Evolutionary conservation across 345 rosid species (phyloP).

Genomic region (Psidium friedrichsthalianum): DNA sequence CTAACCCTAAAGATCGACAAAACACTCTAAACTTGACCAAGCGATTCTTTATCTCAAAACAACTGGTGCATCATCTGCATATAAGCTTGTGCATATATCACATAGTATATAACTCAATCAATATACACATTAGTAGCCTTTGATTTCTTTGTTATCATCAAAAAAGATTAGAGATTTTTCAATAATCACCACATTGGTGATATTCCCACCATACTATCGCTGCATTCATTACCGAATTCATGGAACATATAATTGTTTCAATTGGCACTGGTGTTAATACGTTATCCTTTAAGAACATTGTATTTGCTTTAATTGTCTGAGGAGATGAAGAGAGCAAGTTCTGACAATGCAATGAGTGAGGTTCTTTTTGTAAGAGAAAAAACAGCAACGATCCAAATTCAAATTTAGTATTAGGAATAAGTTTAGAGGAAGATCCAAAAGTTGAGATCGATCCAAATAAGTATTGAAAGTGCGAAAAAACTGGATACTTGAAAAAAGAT

Average conservation of each 20-base stretch:
- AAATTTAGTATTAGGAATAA: background rate
- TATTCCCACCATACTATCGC: too few species aligned
- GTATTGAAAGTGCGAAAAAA: background rate
- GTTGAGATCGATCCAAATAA: accelerated
- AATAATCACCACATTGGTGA: too few species aligned
- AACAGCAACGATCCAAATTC: background rate
- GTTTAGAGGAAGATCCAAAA: background rate
- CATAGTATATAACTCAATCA: too few species aligned
- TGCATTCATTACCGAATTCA: background rate
- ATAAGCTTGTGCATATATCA: too few species aligned
- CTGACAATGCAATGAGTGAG: accelerated
- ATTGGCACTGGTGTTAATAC: background rate
- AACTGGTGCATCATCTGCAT: too few species aligned
- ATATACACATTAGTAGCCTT: too few species aligned
- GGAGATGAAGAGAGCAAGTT: accelerated
- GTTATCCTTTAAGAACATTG: background rate
- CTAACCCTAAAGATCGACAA: too few species aligned
- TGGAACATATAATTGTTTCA: background rate
- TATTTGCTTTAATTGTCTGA: background rate
- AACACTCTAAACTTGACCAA: too few species aligned
- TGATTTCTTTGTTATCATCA: too few species aligned
- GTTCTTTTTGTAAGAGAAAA: background rate
- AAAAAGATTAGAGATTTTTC: too few species aligned
- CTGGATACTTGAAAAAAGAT: background rate
- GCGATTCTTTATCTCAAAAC: too few species aligned